Conservation (phyloP, 768 basidiomycete species). For the Crepidotus variabilis region DNA sequence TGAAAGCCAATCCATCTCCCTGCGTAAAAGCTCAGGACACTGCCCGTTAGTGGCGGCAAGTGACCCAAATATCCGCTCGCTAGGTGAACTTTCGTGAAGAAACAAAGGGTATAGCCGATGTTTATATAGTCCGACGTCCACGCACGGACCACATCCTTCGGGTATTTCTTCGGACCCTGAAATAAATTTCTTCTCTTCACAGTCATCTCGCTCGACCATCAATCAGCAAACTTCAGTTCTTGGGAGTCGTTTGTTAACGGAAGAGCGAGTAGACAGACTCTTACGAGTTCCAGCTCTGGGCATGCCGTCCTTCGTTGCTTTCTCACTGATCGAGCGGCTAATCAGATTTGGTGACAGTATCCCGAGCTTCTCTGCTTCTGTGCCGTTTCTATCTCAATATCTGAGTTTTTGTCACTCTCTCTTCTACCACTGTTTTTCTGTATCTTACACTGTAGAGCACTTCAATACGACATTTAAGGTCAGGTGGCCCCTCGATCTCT, state of each 20-base stretch:
- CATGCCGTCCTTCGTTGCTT: slow-evolving; percentile 56
- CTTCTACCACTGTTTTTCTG: neutral
- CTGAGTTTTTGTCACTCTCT: neutral
- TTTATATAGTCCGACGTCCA: slow-evolving; percentile 14
- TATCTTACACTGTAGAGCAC: neutral
- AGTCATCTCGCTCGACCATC: slow-evolving; percentile 27
- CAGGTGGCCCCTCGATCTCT: neutral
- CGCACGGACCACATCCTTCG: slow-evolving; percentile 27
- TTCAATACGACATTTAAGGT: neutral
- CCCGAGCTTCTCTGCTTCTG: neutral
- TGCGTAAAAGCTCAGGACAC: slow-evolving; percentile 54
- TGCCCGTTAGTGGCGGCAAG: slow-evolving; percentile 29
- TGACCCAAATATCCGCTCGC: slow-evolving; percentile 71
- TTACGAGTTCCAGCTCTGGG: slow-evolving; percentile 51
- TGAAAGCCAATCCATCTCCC: slow-evolving; percentile 57
- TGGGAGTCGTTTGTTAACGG: slow-evolving; percentile 17
- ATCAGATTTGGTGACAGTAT: slow-evolving; percentile 64
- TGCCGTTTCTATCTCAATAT: neutral
- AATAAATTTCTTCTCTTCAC: slow-evolving; percentile 21
- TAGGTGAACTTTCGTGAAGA: slow-evolving; percentile 70
- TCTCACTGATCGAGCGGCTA: slow-evolving; percentile 54
- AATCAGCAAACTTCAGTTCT: slow-evolving; percentile 3
- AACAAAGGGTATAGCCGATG: slow-evolving; percentile 4
- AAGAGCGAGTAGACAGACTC: slow-evolving; percentile 45
- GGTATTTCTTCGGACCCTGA: slow-evolving; percentile 18